These are phyloP conservation scores for Ceratocystis alfenasii DNA, from an alignment of 2,329 filamentous ascomycete species.

Conservation along the genomic window DNA sequence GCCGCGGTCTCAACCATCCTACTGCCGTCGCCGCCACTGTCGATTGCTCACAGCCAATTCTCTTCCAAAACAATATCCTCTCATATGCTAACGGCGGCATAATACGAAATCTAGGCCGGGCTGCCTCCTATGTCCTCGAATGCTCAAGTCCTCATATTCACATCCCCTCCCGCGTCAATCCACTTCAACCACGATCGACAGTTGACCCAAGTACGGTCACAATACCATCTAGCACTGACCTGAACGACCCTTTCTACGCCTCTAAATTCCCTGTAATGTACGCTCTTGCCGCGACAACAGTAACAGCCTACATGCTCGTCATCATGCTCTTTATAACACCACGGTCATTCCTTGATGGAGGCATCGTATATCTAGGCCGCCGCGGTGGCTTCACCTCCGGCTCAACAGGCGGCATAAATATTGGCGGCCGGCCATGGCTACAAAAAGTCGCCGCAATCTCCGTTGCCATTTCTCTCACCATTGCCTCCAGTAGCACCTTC, in stretches of 20 bases:
- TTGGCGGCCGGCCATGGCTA: conserved; percentile 85
- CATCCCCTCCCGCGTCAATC: conserved; percentile 7
- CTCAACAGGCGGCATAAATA: conserved; percentile 64
- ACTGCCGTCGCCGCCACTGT: conserved; percentile 7
- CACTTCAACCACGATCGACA: conserved; percentile 15
- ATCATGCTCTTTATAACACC: conserved; percentile 91
- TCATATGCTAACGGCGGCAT: conserved; percentile 17
- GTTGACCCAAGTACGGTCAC: conserved; percentile 28
- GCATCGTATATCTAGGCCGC: conserved; percentile 66
- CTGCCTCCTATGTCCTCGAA: conserved; percentile 15
- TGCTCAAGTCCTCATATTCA: conserved; percentile 2
- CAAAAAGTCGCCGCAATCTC: conserved; percentile 70
- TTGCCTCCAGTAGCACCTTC: conserved; percentile 87
- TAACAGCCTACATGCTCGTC: conserved; percentile 82
- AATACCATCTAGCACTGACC: conserved; percentile 42
- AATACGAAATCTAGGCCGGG: conserved; percentile 10
- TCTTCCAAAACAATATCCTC: conserved; percentile 17
- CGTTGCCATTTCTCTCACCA: conserved; percentile 74
- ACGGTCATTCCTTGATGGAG: conserved; percentile 82
- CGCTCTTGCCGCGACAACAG: conserved; percentile 79
- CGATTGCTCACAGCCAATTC: conserved; percentile 18
- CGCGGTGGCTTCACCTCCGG: conserved; percentile 79
- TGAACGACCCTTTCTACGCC: conserved; percentile 80
- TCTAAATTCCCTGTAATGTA: conserved; percentile 90
- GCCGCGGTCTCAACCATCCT: background rate